Conservation (phyloP, 495 filamentous ascomycete species). For the Neurospora tetrasperma region DNA sequence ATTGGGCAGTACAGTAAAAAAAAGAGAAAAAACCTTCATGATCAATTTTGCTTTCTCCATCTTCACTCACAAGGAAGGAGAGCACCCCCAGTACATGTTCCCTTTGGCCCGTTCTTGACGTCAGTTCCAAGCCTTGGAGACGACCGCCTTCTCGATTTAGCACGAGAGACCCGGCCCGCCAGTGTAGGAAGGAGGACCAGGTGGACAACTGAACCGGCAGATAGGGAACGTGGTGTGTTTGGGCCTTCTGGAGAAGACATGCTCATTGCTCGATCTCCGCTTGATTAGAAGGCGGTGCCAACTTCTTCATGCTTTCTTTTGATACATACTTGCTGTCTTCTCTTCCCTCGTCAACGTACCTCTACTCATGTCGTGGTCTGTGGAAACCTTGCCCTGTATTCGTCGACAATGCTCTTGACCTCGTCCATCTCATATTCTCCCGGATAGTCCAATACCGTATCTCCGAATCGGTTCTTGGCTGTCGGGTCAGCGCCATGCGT, state of each 20-base stretch:
- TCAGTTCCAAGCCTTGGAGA: background rate
- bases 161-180: background rate
- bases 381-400: background rate
- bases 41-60: background rate
- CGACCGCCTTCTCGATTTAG: background rate
- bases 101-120: background rate
- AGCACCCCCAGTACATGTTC: background rate
- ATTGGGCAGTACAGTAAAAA: background rate
- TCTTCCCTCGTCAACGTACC: background rate
- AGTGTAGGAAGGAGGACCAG: background rate
- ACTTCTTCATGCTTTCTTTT: background rate
- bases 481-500: conserved; percentile 20
- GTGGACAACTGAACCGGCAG: background rate
- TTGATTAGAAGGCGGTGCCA: background rate
- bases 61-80: background rate
- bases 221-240: background rate
- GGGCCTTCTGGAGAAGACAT: background rate
- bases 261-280: background rate
- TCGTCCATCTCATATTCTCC: conserved; percentile 19
- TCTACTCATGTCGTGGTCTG: background rate
- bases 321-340: background rate
- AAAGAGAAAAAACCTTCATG: too few species aligned
- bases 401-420: conserved; percentile 15
- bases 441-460: conserved; percentile 16
- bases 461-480: conserved; percentile 22